phyloP scores from a whole-genome alignment of 148 eudicot species.

The Tetragonia tetragonoides region DNA sequence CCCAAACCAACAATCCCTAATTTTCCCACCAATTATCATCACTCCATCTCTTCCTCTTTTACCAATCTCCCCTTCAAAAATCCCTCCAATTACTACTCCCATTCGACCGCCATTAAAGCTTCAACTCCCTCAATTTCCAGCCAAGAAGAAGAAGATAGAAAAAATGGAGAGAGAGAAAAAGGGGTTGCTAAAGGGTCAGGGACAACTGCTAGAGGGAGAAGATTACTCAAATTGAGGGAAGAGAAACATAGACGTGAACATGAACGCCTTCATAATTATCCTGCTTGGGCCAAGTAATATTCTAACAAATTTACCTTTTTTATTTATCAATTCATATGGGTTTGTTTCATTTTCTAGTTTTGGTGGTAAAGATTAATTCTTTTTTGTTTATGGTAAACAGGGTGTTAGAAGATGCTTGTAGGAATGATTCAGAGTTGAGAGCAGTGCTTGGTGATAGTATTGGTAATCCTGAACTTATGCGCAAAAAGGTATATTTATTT shows the following conservation, averaged over 20 bases:
- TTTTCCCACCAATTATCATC: not conserved
- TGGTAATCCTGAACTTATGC: slow-evolving; percentile 92
- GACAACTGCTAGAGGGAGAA: slow-evolving; percentile 79
- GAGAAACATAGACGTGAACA: slow-evolving; percentile 70
- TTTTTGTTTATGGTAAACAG: slow-evolving; percentile 30
- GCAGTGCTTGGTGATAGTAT: slow-evolving; percentile 91
- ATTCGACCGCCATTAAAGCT: slow-evolving; percentile 16
- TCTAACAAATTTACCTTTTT: too few species aligned
- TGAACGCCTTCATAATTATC: slow-evolving; percentile 65
- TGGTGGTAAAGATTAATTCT: not conserved
- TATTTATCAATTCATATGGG: not conserved
- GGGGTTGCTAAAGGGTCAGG: slow-evolving; percentile 66
- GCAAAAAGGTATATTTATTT: slow-evolving; percentile 51
- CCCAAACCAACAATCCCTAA: not conserved
- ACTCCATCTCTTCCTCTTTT: not conserved
- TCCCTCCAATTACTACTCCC: not conserved
- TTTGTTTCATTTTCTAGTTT: not conserved
- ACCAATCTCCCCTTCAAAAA: not conserved
- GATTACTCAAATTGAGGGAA: slow-evolving; percentile 72
- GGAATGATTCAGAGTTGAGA: slow-evolving; percentile 77
- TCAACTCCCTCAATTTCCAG: not conserved
- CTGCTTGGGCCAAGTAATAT: slow-evolving; percentile 87
- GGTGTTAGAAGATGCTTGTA: slow-evolving; percentile 93
- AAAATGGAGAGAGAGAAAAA: not conserved
- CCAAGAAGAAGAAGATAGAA: not conserved